A percentile compares a stretch with the other conserved stretches of the same genome.
phyloP scores from a whole-genome alignment of 2,329 filamentous ascomycete species.

The Teratosphaeria gauchensis region DNA sequence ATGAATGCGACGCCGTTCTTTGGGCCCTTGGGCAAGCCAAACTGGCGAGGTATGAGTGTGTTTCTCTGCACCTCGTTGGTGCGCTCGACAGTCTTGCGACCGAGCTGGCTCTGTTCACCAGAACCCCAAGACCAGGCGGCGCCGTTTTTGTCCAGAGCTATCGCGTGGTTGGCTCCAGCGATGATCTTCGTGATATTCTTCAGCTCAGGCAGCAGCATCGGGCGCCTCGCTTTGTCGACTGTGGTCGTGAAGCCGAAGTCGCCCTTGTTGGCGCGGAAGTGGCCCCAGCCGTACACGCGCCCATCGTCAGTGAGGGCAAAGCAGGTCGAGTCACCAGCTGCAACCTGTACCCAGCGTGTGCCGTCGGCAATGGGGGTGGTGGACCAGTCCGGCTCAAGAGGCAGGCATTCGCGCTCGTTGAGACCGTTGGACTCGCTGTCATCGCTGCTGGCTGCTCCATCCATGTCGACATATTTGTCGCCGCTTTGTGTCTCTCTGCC shows the following conservation, averaged over 20 bases:
- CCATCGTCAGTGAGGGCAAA: conserved; percentile 69
- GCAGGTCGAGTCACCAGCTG: conserved; percentile 62
- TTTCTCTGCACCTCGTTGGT: conserved; percentile 35
- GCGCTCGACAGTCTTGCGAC: conserved; percentile 53
- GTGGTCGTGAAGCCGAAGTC: conserved; percentile 53
- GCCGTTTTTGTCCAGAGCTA: conserved; percentile 58
- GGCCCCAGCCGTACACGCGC: conserved; percentile 73
- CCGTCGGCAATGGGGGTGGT: conserved; percentile 37
- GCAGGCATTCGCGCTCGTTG: conserved; percentile 62
- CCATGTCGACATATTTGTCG: conserved; percentile 42
- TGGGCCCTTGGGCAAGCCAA: conserved; percentile 39
- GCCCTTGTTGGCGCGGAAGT: conserved; percentile 61
- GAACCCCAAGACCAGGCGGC: conserved; percentile 62
- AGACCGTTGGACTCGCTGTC: conserved; percentile 49
- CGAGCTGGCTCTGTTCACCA: conserved; percentile 61
- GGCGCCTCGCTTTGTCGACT: conserved; percentile 42
- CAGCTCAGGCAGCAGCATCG: conserved; percentile 48
- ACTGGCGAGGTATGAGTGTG: conserved; percentile 46
- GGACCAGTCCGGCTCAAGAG: conserved; percentile 30
- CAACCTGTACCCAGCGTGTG: conserved; percentile 56
- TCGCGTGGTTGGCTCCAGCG: conserved; percentile 60
- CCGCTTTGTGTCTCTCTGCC: conserved; percentile 62
- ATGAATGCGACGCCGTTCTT: conserved; percentile 50
- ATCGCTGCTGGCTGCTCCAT: conserved; percentile 46
- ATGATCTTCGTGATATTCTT: conserved; percentile 56